Percentiles rank a stretch among this genome's conserved stretches.
These are phyloP conservation scores for Atalantia buxifolia DNA, from an alignment of 345 rosid species.

Conservation along the genomic window DNA sequence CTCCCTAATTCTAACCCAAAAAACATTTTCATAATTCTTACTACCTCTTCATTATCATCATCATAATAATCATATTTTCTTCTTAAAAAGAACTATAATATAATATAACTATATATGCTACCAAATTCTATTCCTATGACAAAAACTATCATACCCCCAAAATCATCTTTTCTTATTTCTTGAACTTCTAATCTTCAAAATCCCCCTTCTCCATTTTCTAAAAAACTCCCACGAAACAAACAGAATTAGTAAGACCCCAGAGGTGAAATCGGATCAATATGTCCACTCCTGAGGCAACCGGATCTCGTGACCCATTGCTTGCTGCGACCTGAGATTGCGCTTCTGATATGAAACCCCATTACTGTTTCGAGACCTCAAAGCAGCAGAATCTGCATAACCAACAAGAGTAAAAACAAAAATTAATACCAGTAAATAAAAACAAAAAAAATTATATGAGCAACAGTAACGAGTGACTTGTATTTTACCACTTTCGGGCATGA, in stretches of 20 bases:
- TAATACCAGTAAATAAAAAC: neutral
- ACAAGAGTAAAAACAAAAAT: neutral
- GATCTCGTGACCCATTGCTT: conserved; percentile 28
- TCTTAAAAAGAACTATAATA: neutral
- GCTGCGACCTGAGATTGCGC: conserved; percentile 28
- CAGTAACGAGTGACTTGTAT: too few species aligned
- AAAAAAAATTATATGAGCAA: neutral
- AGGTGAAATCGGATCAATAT: conserved; percentile 27
- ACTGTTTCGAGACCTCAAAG: conserved; percentile 15
- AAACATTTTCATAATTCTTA: neutral
- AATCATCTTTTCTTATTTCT: neutral
- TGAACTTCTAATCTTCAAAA: neutral
- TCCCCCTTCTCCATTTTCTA: conserved; percentile 1
- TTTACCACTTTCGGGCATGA: conserved; percentile 13
- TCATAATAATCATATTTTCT: neutral
- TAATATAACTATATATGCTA: conserved; percentile 6
- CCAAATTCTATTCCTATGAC: neutral
- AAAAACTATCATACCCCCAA: neutral
- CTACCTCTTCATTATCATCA: neutral
- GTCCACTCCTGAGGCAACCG: conserved; percentile 76
- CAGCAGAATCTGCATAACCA: conserved; percentile 7
- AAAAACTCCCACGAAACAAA: neutral
- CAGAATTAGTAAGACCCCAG: neutral
- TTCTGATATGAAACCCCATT: conserved; percentile 17
- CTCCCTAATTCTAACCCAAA: conserved; percentile 23